Evolutionary conservation across 768 basidiomycete species (phyloP), one percentile per base, ranked within the genome.

Genomic region (Tylopilus balloui): DNA sequence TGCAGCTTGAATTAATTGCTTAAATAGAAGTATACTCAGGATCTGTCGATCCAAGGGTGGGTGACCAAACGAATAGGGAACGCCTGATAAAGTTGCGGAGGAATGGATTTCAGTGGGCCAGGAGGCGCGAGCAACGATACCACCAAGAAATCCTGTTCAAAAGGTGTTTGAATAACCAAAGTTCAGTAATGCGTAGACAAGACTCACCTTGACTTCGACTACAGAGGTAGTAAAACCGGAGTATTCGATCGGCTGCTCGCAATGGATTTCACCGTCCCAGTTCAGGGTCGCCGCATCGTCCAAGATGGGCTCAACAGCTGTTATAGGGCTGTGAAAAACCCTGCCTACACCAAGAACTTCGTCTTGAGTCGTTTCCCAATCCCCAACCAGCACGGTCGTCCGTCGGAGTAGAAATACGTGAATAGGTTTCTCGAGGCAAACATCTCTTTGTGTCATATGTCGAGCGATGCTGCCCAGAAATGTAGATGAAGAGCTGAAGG

Each of bases 61-160:
- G 83, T 83, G 32, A 84, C 83, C 32, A 86, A 60, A 45, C 76
- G 73, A 27, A 86, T 79, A 3, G 84, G 77, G 50, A 84, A 72
- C 8, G 73, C 68, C 32, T 79, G 64, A 57, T 77, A 75, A 52
- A 68, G 53, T 61, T 77, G 59, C 12, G 66, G 53, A 37, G 70
- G 47, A 45, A 76, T 59, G 45, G 71, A 60, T 48, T 58, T 55
- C 28, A 47, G 66, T 64, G 54, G 64, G 8, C 69, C 65, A 59
- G 60, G 66, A 29, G 71, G 61, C 0, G 73, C 73, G 24, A 73
- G 53, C 52, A 86, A 54, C 1, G 72, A 67, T 14, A 84, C 61
- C 7, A 75, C 71, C 39, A 87, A 71, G 52, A 78, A 84, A 58
- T 87, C 84, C 84, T 86, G 57, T 42, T 37, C 35, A 35, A 31